Base-by-base conservation (phyloP, 2,329 filamentous ascomycete genomes). In the Pseudocercospora cruenta region DNA sequence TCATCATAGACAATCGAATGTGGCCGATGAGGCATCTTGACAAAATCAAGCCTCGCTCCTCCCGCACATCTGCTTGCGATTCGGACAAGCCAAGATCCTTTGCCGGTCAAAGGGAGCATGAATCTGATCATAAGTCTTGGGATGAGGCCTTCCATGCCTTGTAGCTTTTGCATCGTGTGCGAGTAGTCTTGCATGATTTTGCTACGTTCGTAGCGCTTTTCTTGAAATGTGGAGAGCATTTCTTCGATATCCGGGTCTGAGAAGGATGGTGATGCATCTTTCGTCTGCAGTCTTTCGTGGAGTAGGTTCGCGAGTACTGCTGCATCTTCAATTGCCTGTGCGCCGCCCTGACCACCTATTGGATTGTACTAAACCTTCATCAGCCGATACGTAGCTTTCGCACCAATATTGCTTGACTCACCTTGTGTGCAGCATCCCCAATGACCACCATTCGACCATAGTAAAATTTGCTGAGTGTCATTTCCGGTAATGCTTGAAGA, bases 261-360 rank as follows among this genome's bases (percentile, higher is more conserved):
- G 12, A 16, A 45, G 28, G n/a, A 16, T 16, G 19, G 39, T 7
- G 14, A 16, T 45, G 39, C 12, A 19, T 4, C 39, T 12, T 16
- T 45, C 39, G 39, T 16, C 39, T 45, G 39, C 39, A 31, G 8
- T 31, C 6, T 31, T 6, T 31, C 8, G 39, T 61, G 58, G 4
- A 63, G 21, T 7, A 19, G 16, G 19, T 24, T 58, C 2, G 26
- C 16, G 7, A 63, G 60, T 7, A 58, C 60, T 4, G 60, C 60
- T 43, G 60, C 60, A 24, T 63, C 60, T 39, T 63, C 60, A 45
- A 63, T 63, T 12, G 60, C 60, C 16, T 33, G n/a, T 28, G 16
- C 36, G 22, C 60, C 60, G 14, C 60, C 60, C 39, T 63, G 24
- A 14, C 60, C 60, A 16, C n/a, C 10, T 9, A 63, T 63, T 16